A percentile compares a stretch with the other conserved stretches of the same genome.
These are phyloP conservation scores for Trametes cingulata DNA, from an alignment of 768 basidiomycete genomes.

Conservation along the genomic window DNA sequence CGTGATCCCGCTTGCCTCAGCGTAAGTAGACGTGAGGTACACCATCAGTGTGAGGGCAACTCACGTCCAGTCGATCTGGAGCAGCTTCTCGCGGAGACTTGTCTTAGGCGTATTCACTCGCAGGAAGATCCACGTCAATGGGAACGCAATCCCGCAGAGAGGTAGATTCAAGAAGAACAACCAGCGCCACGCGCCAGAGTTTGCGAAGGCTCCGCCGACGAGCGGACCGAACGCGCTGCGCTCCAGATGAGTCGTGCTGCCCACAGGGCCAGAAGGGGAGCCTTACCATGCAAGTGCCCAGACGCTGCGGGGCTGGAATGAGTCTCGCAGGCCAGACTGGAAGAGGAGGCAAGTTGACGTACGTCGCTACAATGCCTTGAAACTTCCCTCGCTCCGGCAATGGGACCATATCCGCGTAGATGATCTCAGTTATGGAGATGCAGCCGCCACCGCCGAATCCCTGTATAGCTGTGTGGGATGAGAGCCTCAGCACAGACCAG, in stretches of 20 bases:
- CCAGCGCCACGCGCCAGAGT: constrained; percentile 15
- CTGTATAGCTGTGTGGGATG: constrained; percentile 20
- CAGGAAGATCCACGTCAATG: constrained; percentile 3
- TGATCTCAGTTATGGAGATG: constrained; percentile 22
- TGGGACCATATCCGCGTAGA: constrained; percentile 28
- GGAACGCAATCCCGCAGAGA: constrained; percentile 12
- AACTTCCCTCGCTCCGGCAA: constrained; percentile 35
- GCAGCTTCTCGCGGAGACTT: constrained; percentile 30
- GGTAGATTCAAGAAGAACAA: constrained; percentile 21
- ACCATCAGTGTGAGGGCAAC: constrained; percentile 11
- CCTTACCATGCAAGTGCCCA: constrained; percentile 17
- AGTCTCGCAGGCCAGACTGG: neutral
- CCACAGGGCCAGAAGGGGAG: too few relatives aligned
- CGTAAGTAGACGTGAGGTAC: constrained; percentile 28
- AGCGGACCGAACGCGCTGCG: neutral
- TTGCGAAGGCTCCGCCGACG: constrained; percentile 28
- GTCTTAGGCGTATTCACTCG: constrained; percentile 26
- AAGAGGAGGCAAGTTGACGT: neutral
- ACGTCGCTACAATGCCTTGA: constrained; percentile 15
- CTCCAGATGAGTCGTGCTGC: neutral
- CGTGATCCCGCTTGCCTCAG: constrained; percentile 24
- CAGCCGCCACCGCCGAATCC: constrained; percentile 30
- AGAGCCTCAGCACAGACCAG: neutral
- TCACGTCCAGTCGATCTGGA: constrained; percentile 39
- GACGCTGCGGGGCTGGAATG: neutral